Conservation (phyloP, 768 basidiomycete species). For the Ramaria rubella region DNA sequence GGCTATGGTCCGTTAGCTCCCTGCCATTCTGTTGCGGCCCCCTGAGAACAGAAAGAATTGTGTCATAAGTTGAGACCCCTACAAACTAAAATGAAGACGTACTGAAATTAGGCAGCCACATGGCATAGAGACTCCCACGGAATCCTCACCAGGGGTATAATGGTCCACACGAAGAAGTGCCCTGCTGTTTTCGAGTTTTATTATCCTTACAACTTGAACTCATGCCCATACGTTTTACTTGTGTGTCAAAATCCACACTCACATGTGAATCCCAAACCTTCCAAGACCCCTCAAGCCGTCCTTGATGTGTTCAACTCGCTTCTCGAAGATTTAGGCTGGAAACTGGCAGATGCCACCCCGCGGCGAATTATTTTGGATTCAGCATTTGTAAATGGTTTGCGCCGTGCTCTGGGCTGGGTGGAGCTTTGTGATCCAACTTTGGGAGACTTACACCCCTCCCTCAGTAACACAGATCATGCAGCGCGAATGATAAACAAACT, state of each 20-base stretch:
- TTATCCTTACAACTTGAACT: constrained; percentile 6
- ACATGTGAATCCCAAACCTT: constrained; percentile 8
- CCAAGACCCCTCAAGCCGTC: constrained; percentile 11
- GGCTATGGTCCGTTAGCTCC: constrained; percentile 21
- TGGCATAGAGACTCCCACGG: constrained; percentile 19
- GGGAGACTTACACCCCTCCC: constrained; percentile 17
- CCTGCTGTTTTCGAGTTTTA: constrained; percentile 10
- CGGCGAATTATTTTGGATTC: constrained; percentile 21
- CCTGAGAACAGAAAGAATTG: constrained; percentile 13
- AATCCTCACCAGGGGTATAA: constrained; percentile 11
- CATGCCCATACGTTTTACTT: constrained; percentile 13
- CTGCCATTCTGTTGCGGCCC: constrained; percentile 16
- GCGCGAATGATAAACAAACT: constrained; percentile 19
- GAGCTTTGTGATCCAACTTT: constrained; percentile 10
- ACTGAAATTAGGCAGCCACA: constrained; percentile 7
- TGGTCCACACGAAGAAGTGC: neutral
- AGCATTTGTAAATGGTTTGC: constrained; percentile 18
- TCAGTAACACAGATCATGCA: constrained; percentile 22
- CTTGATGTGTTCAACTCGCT: constrained; percentile 14
- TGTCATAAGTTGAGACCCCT: constrained; percentile 19
- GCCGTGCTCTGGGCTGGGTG: constrained; percentile 16
- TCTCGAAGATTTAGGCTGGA: constrained; percentile 19
- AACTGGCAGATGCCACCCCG: constrained; percentile 25
- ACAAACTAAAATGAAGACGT: neutral
- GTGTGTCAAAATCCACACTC: constrained; percentile 15